Conservation (phyloP, 2,329 filamentous ascomycete species). For the Colletotrichum noveboracense region DNA sequence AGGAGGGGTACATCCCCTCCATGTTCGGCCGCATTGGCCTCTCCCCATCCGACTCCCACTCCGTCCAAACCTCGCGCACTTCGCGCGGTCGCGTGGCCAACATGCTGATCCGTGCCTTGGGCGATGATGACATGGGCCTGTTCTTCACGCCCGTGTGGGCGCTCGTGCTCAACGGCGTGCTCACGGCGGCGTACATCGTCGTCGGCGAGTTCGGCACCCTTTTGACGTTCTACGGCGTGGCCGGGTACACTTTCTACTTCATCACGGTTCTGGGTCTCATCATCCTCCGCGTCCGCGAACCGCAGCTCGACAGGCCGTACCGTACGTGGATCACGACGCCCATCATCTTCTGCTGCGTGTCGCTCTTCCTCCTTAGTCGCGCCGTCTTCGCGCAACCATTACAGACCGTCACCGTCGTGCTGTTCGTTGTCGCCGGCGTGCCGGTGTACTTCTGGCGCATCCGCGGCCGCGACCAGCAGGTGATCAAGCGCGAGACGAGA, state of each 20-base stretch:
- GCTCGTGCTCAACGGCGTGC: conserved; percentile 76
- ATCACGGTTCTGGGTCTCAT: conserved; percentile 93
- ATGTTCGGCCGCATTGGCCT: conserved; percentile 86
- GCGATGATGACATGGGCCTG: conserved; percentile 79
- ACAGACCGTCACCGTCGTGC: conserved; percentile 86
- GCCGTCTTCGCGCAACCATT: conserved; percentile 90
- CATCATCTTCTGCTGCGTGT: conserved; percentile 98
- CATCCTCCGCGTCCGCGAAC: conserved; percentile 85
- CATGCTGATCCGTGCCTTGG: conserved; percentile 65
- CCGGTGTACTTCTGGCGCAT: conserved; percentile 91
- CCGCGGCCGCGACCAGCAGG: conserved; percentile 62
- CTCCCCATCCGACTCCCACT: conserved; percentile 44
- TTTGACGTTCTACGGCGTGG: conserved; percentile 96
- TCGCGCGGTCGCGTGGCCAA: conserved; percentile 64
- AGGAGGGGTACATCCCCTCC: conserved; percentile 89
- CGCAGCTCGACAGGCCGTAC: conserved; percentile 87
- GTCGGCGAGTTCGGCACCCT: conserved; percentile 92
- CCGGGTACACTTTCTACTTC: conserved; percentile 97
- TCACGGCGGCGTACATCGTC: conserved; percentile 80
- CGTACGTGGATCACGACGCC: conserved; percentile 96
- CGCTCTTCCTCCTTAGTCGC: conserved; percentile 85
- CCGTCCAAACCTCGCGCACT: conserved; percentile 49
- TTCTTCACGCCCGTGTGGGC: conserved; percentile 96
- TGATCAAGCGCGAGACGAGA: conserved; percentile 45
- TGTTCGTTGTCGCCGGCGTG: conserved; percentile 82